These are phyloP conservation scores for Trypanosoma vivax DNA, from an alignment of 208 protist genomes.

Conservation along the genomic window DNA sequence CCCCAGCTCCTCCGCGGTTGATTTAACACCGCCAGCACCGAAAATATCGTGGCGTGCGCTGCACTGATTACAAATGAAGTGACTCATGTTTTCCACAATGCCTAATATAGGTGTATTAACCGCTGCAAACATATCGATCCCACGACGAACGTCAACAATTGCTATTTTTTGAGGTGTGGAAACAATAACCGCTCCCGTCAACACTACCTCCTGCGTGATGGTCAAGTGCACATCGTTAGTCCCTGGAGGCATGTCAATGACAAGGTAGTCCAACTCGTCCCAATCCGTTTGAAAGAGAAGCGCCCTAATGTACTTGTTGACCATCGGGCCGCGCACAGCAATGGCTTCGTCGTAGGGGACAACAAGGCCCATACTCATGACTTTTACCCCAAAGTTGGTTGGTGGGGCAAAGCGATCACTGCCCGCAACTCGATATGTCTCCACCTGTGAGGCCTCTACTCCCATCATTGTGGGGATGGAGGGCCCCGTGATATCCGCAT, in stretches of 20 bases:
- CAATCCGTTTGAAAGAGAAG: slow-evolving; percentile 87
- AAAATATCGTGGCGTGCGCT: slow-evolving; percentile 88
- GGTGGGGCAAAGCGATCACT: slow-evolving; percentile 80
- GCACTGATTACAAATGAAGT: slow-evolving; percentile 93
- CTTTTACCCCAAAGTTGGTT: slow-evolving; percentile 88
- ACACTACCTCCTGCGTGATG: slow-evolving; percentile 78
- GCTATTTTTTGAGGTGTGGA: slow-evolving; percentile 95
- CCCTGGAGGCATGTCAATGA: slow-evolving; percentile 91
- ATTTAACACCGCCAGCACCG: slow-evolving; percentile 82
- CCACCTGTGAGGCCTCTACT: slow-evolving; percentile 68
- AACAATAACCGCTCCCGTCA: slow-evolving; percentile 94
- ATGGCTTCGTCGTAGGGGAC: slow-evolving; percentile 85
- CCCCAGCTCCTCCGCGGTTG: slow-evolving; percentile 77
- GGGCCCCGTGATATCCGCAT: slow-evolving; percentile 90
- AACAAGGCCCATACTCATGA: slow-evolving; percentile 90
- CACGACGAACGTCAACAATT: slow-evolving; percentile 85
- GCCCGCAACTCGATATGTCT: slow-evolving; percentile 79
- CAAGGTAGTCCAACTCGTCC: slow-evolving; percentile 89
- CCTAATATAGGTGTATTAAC: slow-evolving; percentile 94
- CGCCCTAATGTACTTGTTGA: slow-evolving; percentile 87
- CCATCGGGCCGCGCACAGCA: slow-evolving; percentile 88
- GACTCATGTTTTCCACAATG: slow-evolving; percentile 97
- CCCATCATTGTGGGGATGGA: slow-evolving; percentile 86
- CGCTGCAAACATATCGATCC: slow-evolving; percentile 94
- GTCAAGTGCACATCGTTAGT: slow-evolving; percentile 91